Base-by-base conservation (phyloP, 2,329 filamentous ascomycete species). In the Dryadomyces quercivorus region DNA sequence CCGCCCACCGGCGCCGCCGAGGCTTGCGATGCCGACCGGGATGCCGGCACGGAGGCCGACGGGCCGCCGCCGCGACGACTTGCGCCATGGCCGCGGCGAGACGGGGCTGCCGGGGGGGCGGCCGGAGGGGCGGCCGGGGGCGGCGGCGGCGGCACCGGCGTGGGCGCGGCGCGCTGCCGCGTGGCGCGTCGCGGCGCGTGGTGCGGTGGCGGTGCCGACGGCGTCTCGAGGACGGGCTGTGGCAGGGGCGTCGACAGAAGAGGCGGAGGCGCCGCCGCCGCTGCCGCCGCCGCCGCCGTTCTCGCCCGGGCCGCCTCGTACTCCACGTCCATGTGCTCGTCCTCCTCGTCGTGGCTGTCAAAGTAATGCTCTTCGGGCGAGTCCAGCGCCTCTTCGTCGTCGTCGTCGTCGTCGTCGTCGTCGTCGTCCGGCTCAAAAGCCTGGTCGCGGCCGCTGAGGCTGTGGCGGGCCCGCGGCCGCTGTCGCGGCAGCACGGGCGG, bases 311-410 rank as follows among this genome's bases (percentile, higher is more conserved):
- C 31, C 9, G 7, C 51, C 2, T 56, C 55, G 45, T 54, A 55
- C 46, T 59, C 58, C 3, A 58, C 42, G 13, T 58, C 59, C 59
- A 60, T 60, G 18, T 56, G 47, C 3, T 51, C 51, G 50, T 55
- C 52, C 1, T 47, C 53, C 12, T 51, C 22, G 18, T 31, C 48
- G 31, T 51, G 38, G 42, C 50, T 42, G 18, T 44, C 42, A 31
- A 50, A 20, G 38, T 49, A 22, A 21, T 48, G 36, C 20, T 45
- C 45, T 7, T 50, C 50, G 1, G 40, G 16, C 18, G 46, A 49
- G 26, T 34, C 26, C 15, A 49, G 31, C 40, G 40, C 15, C 20
- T 43, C 47, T 13, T 49, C 46, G 2, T 34, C 38, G 16, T 46
- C 50, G 7, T 22, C 36, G 6, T 40, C 46, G 9, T 50, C 53